Evolutionary conservation across 1,284 basidiomycete species (phyloP).

Genomic region (Cutaneotrichosporon sp.): DNA sequence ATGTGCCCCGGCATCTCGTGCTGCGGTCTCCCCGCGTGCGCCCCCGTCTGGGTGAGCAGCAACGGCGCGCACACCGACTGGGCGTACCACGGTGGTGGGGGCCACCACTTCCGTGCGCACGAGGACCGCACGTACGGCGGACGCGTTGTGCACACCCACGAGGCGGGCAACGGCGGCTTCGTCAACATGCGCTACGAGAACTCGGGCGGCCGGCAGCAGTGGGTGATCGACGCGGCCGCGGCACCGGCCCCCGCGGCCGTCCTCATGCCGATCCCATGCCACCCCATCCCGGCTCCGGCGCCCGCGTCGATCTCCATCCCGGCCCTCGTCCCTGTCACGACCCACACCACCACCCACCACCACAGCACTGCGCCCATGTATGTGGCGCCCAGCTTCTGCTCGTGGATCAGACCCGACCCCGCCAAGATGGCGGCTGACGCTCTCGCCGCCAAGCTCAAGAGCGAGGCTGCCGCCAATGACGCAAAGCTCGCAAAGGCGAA

Average conservation of each 20-base stretch:
- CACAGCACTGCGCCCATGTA: background rate
- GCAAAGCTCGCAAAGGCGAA: background rate
- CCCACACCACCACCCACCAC: background rate
- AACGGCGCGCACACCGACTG: background rate
- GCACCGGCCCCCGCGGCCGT: background rate
- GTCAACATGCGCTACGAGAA: constrained; percentile 1
- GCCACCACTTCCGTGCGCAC: constrained; percentile 5
- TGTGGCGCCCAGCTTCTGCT: background rate
- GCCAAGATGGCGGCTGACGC: background rate
- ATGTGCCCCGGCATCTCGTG: background rate
- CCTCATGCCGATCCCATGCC: background rate
- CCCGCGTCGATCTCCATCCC: background rate
- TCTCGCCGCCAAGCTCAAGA: background rate
- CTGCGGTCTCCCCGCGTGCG: background rate
- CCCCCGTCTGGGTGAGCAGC: background rate
- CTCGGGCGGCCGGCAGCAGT: background rate
- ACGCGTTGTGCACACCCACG: constrained; percentile 4
- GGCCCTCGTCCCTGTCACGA: background rate
- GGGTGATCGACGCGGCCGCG: background rate
- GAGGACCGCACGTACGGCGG: background rate
- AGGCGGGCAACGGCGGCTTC: background rate
- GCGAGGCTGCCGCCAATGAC: constrained; percentile 1
- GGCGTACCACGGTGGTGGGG: background rate
- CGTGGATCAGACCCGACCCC: background rate
- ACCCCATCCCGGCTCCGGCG: background rate